phyloP scores from a whole-genome alignment of 768 basidiomycete genomes.

The Chalciporus piperatus region DNA sequence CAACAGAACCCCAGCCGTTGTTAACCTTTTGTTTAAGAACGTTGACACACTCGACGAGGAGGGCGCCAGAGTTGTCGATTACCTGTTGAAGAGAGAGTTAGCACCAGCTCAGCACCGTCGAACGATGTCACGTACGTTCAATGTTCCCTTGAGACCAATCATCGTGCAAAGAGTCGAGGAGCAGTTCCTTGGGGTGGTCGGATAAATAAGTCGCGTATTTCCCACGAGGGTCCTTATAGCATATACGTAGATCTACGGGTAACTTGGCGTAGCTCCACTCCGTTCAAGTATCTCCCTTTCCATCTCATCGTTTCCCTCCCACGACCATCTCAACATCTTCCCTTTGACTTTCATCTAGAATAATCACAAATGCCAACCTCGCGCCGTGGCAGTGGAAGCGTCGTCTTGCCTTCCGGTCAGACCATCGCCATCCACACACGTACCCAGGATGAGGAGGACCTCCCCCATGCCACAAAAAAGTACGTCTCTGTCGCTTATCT shows the following conservation, averaged over 20 bases:
- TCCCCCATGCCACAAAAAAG: slow-evolving; percentile 95
- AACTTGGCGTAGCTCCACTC: not conserved
- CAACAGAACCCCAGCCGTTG: slow-evolving; percentile 89
- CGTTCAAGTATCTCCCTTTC: not conserved
- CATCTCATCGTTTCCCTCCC: slow-evolving; percentile 9
- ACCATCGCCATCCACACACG: slow-evolving; percentile 84
- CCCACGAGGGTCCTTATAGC: slow-evolving; percentile 26
- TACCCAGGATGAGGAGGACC: slow-evolving; percentile 81
- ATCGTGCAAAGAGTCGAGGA: slow-evolving; percentile 38
- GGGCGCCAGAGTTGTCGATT: slow-evolving; percentile 96
- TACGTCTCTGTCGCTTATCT: slow-evolving; percentile 33
- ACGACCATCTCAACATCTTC: slow-evolving; percentile 10
- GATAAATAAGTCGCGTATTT: slow-evolving; percentile 19
- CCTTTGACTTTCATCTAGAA: not conserved
- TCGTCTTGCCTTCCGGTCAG: slow-evolving; percentile 71
- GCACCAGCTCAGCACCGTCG: not conserved
- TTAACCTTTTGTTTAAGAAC: slow-evolving; percentile 95
- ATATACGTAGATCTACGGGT: too few relatives aligned
- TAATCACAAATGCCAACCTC: slow-evolving; percentile 54
- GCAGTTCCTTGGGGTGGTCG: not conserved
- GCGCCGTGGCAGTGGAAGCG: slow-evolving; percentile 74
- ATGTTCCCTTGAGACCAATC: slow-evolving; percentile 93
- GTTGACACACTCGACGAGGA: slow-evolving; percentile 94
- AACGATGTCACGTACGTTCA: slow-evolving; percentile 59
- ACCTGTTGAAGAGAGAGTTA: slow-evolving; percentile 46